Evolutionary conservation across 306 rosid genomes (phyloP).

Genomic region (Vigna unguiculata): DNA sequence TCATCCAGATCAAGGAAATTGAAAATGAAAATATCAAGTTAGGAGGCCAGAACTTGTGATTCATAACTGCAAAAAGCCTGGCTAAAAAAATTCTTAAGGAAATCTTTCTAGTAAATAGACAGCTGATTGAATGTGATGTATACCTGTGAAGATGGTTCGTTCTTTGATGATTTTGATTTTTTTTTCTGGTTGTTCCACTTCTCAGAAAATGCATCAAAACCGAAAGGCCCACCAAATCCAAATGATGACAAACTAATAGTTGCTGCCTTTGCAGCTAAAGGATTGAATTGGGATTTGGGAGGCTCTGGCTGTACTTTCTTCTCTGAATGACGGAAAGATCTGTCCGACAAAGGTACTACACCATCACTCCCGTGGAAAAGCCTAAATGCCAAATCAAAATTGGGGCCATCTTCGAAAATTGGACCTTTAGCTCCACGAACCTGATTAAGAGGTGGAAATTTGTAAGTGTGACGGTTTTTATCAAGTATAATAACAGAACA

Average conservation of each 20-base stretch:
- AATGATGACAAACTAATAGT: constrained; percentile 96
- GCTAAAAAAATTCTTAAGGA: constrained; percentile 5
- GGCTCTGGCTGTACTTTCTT: constrained; percentile 56
- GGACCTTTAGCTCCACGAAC: constrained; percentile 88
- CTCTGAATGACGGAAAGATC: constrained; percentile 62
- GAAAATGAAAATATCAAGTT: constrained; percentile 7
- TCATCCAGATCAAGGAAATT: background rate
- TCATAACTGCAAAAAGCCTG: constrained; percentile 1
- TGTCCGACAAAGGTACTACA: constrained; percentile 85
- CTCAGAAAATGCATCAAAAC: constrained; percentile 81
- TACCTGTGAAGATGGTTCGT: constrained; percentile 82
- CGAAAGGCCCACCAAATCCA: constrained; percentile 87
- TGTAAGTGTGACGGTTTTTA: constrained; percentile 39
- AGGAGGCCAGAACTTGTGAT: constrained; percentile 15
- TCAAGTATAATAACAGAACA: constrained; percentile 23
- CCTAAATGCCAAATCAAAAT: constrained; percentile 92
- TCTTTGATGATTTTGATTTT: constrained; percentile 77
- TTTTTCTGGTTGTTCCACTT: constrained; percentile 83
- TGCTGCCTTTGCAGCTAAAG: constrained; percentile 98
- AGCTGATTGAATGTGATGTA: constrained; percentile 41
- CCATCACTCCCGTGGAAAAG: constrained; percentile 97
- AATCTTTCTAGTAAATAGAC: background rate
- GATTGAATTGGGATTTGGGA: constrained; percentile 77
- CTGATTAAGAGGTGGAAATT: constrained; percentile 51
- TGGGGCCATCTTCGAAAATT: constrained; percentile 97